A percentile compares a stretch with the other conserved stretches of the same genome.
These are phyloP conservation scores for Rhodamnia argentea DNA, from an alignment of 345 rosid species.

Conservation along the genomic window DNA sequence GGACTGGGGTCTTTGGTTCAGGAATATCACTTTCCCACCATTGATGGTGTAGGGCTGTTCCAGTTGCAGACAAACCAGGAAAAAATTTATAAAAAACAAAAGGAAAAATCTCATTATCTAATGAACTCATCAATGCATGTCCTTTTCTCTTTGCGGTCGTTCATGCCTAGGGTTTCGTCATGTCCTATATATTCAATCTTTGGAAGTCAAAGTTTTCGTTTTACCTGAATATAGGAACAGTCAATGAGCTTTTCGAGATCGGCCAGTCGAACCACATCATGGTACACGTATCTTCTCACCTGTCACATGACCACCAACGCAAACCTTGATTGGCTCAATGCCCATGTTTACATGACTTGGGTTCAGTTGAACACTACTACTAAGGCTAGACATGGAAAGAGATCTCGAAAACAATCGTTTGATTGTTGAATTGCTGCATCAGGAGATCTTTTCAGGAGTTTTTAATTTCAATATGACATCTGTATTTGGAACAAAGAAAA, in stretches of 20 bases:
- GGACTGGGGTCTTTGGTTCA: slow-evolving; percentile 86
- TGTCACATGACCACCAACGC: slow-evolving; percentile 7
- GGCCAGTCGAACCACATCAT: slow-evolving; percentile 68
- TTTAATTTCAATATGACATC: neutral
- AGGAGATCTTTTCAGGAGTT: neutral
- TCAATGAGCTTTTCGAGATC: slow-evolving; percentile 93
- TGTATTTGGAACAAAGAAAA: neutral
- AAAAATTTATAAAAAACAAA: neutral
- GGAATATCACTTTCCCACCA: slow-evolving; percentile 86
- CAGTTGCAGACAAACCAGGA: neutral
- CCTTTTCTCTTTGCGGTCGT: neutral
- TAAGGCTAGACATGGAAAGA: neutral
- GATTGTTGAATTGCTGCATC: neutral
- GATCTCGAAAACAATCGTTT: neutral
- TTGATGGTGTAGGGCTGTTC: slow-evolving; percentile 84
- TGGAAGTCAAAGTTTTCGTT: neutral
- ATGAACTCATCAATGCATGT: neutral
- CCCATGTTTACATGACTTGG: neutral
- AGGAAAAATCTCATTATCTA: neutral
- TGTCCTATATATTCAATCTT: neutral
- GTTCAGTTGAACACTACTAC: neutral
- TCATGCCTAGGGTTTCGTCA: neutral
- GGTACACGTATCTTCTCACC: slow-evolving; percentile 91
- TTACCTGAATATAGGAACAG: slow-evolving; percentile 79
- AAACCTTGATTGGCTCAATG: neutral